phyloP scores from a whole-genome alignment of 2,329 filamentous ascomycete genomes.

The Berkeleyomyces basicola region DNA sequence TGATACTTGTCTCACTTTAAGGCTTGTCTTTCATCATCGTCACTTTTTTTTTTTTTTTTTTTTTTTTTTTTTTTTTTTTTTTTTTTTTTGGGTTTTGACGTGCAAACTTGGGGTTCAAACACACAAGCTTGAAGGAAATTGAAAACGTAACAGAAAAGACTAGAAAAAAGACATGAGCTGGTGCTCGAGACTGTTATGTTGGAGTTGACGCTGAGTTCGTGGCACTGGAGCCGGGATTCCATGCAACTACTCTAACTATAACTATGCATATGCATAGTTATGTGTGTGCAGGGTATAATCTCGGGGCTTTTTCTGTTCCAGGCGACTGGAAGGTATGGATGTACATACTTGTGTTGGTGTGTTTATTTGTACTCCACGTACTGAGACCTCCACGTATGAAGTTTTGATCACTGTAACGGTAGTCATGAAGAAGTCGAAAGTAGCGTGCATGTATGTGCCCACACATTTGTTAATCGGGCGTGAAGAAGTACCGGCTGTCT shows the following conservation, averaged over 20 bases:
- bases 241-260: no score
- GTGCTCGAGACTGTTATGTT: background rate
- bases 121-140: background rate
- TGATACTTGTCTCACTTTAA: background rate
- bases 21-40: background rate
- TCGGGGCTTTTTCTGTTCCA: background rate
- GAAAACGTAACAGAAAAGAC: background rate
- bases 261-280: background rate
- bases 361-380: background rate
- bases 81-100: background rate
- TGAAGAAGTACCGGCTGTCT: no score
- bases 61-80: background rate
- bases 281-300: background rate
- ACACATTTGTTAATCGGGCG: no score
- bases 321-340: no score
- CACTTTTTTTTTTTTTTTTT: background rate
- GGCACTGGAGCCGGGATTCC: no score
- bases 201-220: no score
- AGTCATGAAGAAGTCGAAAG: background rate
- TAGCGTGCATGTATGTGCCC: background rate
- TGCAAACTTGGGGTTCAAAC: background rate
- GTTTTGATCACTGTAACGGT: background rate
- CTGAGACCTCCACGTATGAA: background rate
- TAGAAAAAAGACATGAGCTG: background rate
- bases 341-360: background rate